phyloP scores from a whole-genome alignment of 495 filamentous ascomycete species.

The Talaromyces proteolyticus region DNA sequence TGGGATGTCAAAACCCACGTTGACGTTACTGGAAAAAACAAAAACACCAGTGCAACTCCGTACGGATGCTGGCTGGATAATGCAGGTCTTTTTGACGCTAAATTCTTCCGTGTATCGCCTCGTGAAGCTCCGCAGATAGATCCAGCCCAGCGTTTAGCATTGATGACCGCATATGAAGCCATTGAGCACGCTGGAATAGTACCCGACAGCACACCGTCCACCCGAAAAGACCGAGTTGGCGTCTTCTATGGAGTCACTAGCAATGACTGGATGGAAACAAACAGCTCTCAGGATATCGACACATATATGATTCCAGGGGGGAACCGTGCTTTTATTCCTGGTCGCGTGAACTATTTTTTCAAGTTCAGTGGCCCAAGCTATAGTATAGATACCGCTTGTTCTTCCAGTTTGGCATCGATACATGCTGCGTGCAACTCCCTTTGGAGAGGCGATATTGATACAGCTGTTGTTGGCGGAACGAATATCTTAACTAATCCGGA shows the following conservation, averaged over 20 bases:
- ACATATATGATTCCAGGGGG: constrained; percentile 92
- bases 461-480: constrained; percentile 76
- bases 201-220: constrained; percentile 78
- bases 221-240: constrained; percentile 74
- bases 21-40: constrained; percentile 67
- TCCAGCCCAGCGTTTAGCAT: constrained; percentile 78
- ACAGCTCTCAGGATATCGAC: constrained; percentile 82
- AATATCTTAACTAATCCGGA: constrained; percentile 79
- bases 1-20: constrained; percentile 78
- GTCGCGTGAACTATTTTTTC: constrained; percentile 82
- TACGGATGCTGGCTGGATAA: constrained; percentile 88
- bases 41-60: constrained; percentile 76
- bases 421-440: constrained; percentile 81
- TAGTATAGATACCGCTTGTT: constrained; percentile 85
- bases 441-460: constrained; percentile 76
- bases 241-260: constrained; percentile 93
- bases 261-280: constrained; percentile 87
- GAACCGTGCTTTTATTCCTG: constrained; percentile 82
- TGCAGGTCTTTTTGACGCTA: constrained; percentile 76
- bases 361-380: constrained; percentile 84
- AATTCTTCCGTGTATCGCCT: constrained; percentile 94
- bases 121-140: constrained; percentile 86
- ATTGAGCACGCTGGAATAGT: constrained; percentile 88
- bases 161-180: constrained; percentile 83
- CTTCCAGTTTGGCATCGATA: constrained; percentile 76